phyloP scores from a whole-genome alignment of 1,284 basidiomycete genomes.

The Stereum hirsutum region DNA sequence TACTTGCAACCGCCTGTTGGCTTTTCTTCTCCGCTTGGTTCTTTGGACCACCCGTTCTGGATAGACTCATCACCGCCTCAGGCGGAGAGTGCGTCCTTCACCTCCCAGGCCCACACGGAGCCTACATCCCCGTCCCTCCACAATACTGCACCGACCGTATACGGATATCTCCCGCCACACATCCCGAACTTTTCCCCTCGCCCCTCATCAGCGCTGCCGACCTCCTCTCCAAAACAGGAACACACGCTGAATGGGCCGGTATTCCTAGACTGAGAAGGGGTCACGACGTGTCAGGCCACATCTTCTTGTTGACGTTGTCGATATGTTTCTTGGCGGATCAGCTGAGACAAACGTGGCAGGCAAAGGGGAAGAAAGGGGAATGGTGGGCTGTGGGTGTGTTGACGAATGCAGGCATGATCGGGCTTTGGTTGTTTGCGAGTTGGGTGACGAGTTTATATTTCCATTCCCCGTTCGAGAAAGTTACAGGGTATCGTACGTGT shows the following conservation, averaged over 20 bases:
- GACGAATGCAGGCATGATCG: constrained; percentile 42
- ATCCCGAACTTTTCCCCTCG: constrained; percentile 55
- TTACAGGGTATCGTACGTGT: constrained; percentile 73
- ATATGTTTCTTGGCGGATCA: constrained; percentile 76
- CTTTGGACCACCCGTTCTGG: constrained; percentile 81
- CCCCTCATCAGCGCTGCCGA: constrained; percentile 26
- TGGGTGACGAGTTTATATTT: constrained; percentile 86
- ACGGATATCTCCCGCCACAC: constrained; percentile 46
- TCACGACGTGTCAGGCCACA: constrained; percentile 92
- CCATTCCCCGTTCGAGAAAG: constrained; percentile 83
- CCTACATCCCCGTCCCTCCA: constrained; percentile 40
- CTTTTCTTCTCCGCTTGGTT: constrained; percentile 81
- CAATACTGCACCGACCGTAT: constrained; percentile 49
- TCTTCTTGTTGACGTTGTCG: constrained; percentile 87
- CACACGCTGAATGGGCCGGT: constrained; percentile 34
- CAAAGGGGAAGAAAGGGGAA: constrained; percentile 7
- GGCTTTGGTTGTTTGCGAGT: constrained; percentile 67
- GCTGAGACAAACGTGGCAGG: constrained; percentile 38
- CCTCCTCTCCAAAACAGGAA: background rate
- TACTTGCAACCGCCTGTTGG: constrained; percentile 65
- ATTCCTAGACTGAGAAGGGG: constrained; percentile 63
- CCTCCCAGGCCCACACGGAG: constrained; percentile 40
- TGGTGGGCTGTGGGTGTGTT: constrained; percentile 26
- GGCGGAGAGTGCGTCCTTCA: constrained; percentile 77
- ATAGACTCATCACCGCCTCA: constrained; percentile 64